These are phyloP conservation scores for Malassezia obtusa DNA, from an alignment of 1,284 basidiomycete species.

Conservation along the genomic window DNA sequence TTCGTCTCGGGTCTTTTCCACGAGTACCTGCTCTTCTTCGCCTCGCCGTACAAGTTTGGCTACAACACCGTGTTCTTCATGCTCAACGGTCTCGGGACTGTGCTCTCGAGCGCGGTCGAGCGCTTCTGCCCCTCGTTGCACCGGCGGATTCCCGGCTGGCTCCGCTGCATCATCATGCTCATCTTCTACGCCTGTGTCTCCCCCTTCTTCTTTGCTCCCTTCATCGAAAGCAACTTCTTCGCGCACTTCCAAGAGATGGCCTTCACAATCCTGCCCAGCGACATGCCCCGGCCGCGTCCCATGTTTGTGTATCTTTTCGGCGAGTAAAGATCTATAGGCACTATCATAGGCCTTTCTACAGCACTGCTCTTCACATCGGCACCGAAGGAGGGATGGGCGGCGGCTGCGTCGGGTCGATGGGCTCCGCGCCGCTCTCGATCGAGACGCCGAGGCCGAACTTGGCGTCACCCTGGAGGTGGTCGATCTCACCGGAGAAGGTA, in stretches of 20 bases:
- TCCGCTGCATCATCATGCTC: slow-evolving; percentile 30
- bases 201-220: slow-evolving; percentile 42
- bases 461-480: slow-evolving; percentile 83
- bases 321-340: slow-evolving; percentile 9
- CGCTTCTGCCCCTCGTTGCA: slow-evolving; percentile 31
- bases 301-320: slow-evolving; percentile 40
- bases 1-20: slow-evolving; percentile 41
- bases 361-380: slow-evolving; percentile 28
- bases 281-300: slow-evolving; percentile 20
- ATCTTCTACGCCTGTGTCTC: slow-evolving; percentile 28
- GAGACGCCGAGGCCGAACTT: slow-evolving; percentile 93
- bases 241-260: slow-evolving; percentile 34
- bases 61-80: slow-evolving; percentile 46
- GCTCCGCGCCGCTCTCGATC: slow-evolving; percentile 60
- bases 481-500: slow-evolving; percentile 89
- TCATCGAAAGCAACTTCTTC: slow-evolving; percentile 38
- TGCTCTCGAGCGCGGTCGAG: slow-evolving; percentile 35
- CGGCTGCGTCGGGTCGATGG: slow-evolving; percentile 37
- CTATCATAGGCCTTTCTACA: not conserved
- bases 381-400: slow-evolving; percentile 40
- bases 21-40: slow-evolving; percentile 41
- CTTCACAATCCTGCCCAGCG: slow-evolving; percentile 32
- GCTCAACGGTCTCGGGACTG: slow-evolving; percentile 38
- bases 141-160: slow-evolving; percentile 28
- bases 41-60: slow-evolving; percentile 22